Conservation (phyloP, 305 asterid genomes). For the Stenogyne calaminthoides region DNA sequence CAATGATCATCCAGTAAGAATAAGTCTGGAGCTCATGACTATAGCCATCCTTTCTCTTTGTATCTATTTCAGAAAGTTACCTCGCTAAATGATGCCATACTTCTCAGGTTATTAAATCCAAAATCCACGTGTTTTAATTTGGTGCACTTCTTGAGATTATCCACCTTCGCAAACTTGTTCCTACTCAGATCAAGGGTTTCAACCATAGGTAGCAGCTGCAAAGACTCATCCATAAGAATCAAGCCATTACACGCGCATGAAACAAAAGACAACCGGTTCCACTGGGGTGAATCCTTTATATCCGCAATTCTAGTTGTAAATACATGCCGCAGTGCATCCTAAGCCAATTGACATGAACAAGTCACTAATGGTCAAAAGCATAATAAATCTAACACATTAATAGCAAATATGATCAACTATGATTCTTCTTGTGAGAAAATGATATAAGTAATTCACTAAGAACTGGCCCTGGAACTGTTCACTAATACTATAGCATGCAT, state of each 20-base stretch:
- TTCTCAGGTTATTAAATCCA: slow-evolving; percentile 89
- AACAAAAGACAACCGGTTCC: slow-evolving; percentile 86
- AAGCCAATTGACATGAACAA: slow-evolving; percentile 33
- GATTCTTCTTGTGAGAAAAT: background rate
- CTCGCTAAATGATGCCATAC: slow-evolving; percentile 71
- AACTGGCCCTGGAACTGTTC: slow-evolving; percentile 7
- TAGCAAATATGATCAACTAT: slow-evolving; percentile 13
- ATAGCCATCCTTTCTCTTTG: slow-evolving; percentile 22
- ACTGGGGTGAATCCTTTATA: slow-evolving; percentile 76
- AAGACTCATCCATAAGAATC: slow-evolving; percentile 93
- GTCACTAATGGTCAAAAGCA: slow-evolving; percentile 20
- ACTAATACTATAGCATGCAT: background rate
- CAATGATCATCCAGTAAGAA: slow-evolving; percentile 5
- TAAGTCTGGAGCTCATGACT: slow-evolving; percentile 11
- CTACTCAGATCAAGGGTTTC: slow-evolving; percentile 95
- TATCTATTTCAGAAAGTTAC: slow-evolving; percentile 43
- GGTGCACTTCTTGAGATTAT: slow-evolving; percentile 83
- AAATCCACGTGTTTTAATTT: slow-evolving; percentile 86
- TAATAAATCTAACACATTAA: slow-evolving; percentile 16
- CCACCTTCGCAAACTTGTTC: slow-evolving; percentile 87
- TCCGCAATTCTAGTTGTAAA: slow-evolving; percentile 91
- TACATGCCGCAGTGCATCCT: slow-evolving; percentile 93
- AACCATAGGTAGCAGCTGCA: slow-evolving; percentile 89
- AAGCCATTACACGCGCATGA: slow-evolving; percentile 89
- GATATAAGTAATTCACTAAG: background rate